Percentiles rank a stretch among this genome's conserved stretches.
Evolutionary conservation across 2,329 filamentous ascomycete species (phyloP).

Genomic region (Fonsecaea pedrosoi): DNA sequence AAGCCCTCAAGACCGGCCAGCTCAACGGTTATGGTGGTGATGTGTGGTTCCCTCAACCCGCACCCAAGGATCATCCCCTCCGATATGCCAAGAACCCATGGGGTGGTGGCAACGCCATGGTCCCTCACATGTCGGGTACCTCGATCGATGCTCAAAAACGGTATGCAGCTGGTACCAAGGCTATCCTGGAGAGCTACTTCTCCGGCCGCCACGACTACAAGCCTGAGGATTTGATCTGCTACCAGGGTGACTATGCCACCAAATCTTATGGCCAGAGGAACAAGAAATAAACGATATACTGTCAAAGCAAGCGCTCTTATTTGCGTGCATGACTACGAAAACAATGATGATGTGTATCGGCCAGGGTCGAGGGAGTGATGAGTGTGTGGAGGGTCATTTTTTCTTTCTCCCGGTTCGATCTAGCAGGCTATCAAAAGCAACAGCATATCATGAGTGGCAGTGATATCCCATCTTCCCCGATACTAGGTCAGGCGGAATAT

Average conservation of each 20-base stretch:
- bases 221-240: constrained; percentile 87
- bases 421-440: constrained; percentile 2
- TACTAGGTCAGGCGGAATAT: neutral
- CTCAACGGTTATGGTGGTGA: constrained; percentile 58
- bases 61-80: constrained; percentile 88
- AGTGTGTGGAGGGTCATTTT: constrained; percentile 4
- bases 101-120: constrained; percentile 98
- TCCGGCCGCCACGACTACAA: constrained; percentile 85
- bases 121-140: constrained; percentile 98
- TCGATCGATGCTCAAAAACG: constrained; percentile 97
- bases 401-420: neutral
- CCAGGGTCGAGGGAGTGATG: neutral
- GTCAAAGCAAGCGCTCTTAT: neutral
- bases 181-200: constrained; percentile 90
- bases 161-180: constrained; percentile 86
- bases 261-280: constrained; percentile 83
- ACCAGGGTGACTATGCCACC: constrained; percentile 90
- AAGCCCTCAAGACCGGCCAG: constrained; percentile 88
- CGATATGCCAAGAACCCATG: constrained; percentile 92
- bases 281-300: constrained; percentile 27
- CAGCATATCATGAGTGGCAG: neutral
- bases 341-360: neutral
- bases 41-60: constrained; percentile 94
- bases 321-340: neutral
- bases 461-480: neutral